A percentile compares a stretch with the other conserved stretches of the same genome.
Evolutionary conservation across 2,329 filamentous ascomycete genomes (phyloP).

Genomic region (Xylaria sp.): DNA sequence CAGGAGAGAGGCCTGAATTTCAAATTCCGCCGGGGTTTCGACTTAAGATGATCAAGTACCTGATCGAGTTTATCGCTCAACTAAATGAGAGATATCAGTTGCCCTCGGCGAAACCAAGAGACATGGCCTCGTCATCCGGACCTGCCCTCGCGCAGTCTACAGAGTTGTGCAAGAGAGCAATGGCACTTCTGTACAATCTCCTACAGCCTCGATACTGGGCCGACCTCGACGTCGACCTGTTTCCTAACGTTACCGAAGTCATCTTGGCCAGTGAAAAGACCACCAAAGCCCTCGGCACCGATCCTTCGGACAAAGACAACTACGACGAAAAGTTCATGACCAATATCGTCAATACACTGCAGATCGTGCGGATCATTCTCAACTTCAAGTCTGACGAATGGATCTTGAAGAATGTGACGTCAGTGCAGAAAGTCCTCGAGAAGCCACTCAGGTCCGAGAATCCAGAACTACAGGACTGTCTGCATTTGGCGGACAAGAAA

Average conservation of each 20-base stretch:
- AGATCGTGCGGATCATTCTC: slow-evolving; percentile 87
- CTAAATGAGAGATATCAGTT: slow-evolving; percentile 83
- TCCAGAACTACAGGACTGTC: slow-evolving; percentile 88
- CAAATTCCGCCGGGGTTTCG: slow-evolving; percentile 68
- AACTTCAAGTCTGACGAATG: slow-evolving; percentile 89
- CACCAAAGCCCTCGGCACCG: slow-evolving; percentile 58
- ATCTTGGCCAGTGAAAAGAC: slow-evolving; percentile 84
- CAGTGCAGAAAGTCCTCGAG: slow-evolving; percentile 85
- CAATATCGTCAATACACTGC: slow-evolving; percentile 89
- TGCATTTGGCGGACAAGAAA: slow-evolving; percentile 74
- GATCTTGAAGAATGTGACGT: slow-evolving; percentile 76
- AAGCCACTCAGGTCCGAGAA: slow-evolving; percentile 88
- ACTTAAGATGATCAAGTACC: slow-evolving; percentile 86
- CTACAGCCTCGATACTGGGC: slow-evolving; percentile 88
- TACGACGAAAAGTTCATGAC: slow-evolving; percentile 83
- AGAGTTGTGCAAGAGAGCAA: slow-evolving; percentile 84
- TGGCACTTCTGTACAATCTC: slow-evolving; percentile 80
- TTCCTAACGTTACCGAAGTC: slow-evolving; percentile 85
- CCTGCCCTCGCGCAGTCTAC: slow-evolving; percentile 58
- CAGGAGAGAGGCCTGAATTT: slow-evolving; percentile 64
- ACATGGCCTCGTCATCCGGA: slow-evolving; percentile 48
- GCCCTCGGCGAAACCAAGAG: slow-evolving; percentile 68
- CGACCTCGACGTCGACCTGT: slow-evolving; percentile 87
- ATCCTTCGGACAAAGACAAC: slow-evolving; percentile 68
- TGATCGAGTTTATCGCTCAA: slow-evolving; percentile 92